phyloP scores from a whole-genome alignment of 2,329 filamentous ascomycete genomes.

The Ampelomyces quisqualis region DNA sequence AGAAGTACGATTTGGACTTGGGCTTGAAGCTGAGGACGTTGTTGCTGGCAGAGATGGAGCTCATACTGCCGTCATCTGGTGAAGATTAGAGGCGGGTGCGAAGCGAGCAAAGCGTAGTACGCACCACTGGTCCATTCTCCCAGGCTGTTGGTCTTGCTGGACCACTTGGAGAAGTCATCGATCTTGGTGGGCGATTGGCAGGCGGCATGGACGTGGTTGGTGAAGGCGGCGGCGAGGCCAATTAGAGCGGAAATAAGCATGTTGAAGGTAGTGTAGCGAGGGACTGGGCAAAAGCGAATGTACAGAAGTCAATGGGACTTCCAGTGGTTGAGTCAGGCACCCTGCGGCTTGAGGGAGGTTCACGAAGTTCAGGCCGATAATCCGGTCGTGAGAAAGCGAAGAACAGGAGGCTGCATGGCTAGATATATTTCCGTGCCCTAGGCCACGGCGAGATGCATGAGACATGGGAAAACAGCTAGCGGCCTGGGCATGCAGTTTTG shows the following conservation, averaged over 20 bases:
- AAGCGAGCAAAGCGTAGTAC: background rate
- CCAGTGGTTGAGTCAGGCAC: conserved; percentile 24
- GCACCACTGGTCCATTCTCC: conserved; percentile 41
- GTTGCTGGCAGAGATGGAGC: conserved; percentile 45
- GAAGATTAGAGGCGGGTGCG: conserved; percentile 9
- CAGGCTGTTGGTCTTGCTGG: conserved; percentile 41
- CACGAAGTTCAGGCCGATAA: conserved; percentile 21
- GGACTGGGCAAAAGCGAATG: conserved; percentile 40
- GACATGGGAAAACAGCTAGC: conserved; percentile 27
- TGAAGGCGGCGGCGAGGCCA: conserved; percentile 36
- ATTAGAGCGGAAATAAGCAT: conserved; percentile 38
- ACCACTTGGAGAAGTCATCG: conserved; percentile 44
- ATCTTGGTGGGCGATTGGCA: conserved; percentile 42
- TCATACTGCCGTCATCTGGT: conserved; percentile 55
- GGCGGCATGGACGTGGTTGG: conserved; percentile 33
- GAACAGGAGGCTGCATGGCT: conserved; percentile 9
- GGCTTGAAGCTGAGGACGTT: conserved; percentile 55
- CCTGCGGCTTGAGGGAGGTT: conserved; percentile 18
- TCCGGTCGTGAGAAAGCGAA: conserved; percentile 17
- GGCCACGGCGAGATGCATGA: conserved; percentile 23
- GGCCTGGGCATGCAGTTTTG: conserved; percentile 27
- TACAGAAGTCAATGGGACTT: conserved; percentile 40
- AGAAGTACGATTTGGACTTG: conserved; percentile 54
- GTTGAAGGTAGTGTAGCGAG: conserved; percentile 27
- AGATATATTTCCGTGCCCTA: conserved; percentile 28